These are phyloP conservation scores for Candida piceae DNA, from an alignment of 805 yeast genomes.

Conservation along the genomic window DNA sequence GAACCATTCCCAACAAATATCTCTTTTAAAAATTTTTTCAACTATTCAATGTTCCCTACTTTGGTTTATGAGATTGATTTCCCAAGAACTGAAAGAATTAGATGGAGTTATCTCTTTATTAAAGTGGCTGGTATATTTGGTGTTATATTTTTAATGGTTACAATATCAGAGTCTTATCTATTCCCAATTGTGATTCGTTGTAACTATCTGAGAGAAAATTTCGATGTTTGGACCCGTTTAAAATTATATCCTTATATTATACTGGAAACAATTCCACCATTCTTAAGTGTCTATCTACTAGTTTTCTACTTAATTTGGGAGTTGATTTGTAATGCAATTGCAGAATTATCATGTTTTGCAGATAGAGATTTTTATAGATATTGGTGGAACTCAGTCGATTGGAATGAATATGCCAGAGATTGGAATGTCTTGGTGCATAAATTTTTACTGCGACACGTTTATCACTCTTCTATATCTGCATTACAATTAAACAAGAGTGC, in stretches of 20 bases:
- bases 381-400: slow-evolving; percentile 96
- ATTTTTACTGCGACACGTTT: slow-evolving; percentile 87
- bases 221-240: slow-evolving; percentile 43
- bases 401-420: slow-evolving; percentile 88
- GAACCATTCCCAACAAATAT: slow-evolving; percentile 69
- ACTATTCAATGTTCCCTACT: slow-evolving; percentile 85
- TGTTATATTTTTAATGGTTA: slow-evolving; percentile 74
- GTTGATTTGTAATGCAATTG: slow-evolving; percentile 81
- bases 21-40: slow-evolving; percentile 58
- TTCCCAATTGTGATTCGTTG: slow-evolving; percentile 70
- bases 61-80: slow-evolving; percentile 77
- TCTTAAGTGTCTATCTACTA: slow-evolving; percentile 67
- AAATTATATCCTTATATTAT: slow-evolving; percentile 52
- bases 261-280: slow-evolving; percentile 75
- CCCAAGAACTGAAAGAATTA: slow-evolving; percentile 67
- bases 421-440: slow-evolving; percentile 96
- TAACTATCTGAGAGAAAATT: slow-evolving; percentile 39
- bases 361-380: slow-evolving; percentile 92
- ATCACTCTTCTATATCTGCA: slow-evolving; percentile 82
- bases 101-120: slow-evolving; percentile 62
- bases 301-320: slow-evolving; percentile 94
- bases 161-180: slow-evolving; percentile 67
- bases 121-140: slow-evolving; percentile 84
- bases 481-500: slow-evolving; percentile 55
- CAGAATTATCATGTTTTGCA: slow-evolving; percentile 80